Evolutionary conservation across 495 filamentous ascomycete genomes (phyloP), one percentile per base, ranked within the genome.

Genomic region (Aspergillus heteromorphus): DNA sequence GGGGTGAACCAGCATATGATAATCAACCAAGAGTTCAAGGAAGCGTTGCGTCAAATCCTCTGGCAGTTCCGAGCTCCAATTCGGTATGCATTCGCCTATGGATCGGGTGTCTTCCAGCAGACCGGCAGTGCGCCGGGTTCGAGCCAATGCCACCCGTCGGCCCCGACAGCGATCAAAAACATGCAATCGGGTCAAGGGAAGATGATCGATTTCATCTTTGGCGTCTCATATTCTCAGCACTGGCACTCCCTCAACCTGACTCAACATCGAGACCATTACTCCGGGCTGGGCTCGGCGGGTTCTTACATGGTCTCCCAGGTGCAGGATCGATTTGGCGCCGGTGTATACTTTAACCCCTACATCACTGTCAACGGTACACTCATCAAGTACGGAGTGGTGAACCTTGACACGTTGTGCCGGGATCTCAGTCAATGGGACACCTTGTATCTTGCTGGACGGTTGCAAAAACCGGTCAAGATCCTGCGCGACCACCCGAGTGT

Each of bases 201-300:
- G 70, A 95, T 97, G 87, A 96, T 98, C 59, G 93, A 98, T 68
- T 93, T 97, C 63, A 95, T 98, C 52, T 96, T 97, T 60, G 95
- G 93, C 29, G 92, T 97, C 11, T 89, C 87, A 5, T 88, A 96
- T 68, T 91, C 89, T 2, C 88, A 98, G 65, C 93, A 98, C 71
- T 98, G 92, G 91, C 93, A 98, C 73, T 87, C 85, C 17, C 71
- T 98, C 42, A 98, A 98, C 67, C 76, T 98, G 25, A 72, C 75
- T 49, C 87, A 96, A 63, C 89, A 98, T 63, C 86, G 88, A 9
- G 83, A 95, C 65, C 93, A 98, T 70, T 98, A 98, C 72, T 96
- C 91, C 2, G 82, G 80, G 10, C 71, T 97, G 2, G 88, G 88
- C n/a, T 87, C 82, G 17, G 75, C 97, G 17, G 91, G 92, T 1